Evolutionary conservation across 1,284 basidiomycete species (phyloP).

Genomic region (Fomitopsis pinicola): DNA sequence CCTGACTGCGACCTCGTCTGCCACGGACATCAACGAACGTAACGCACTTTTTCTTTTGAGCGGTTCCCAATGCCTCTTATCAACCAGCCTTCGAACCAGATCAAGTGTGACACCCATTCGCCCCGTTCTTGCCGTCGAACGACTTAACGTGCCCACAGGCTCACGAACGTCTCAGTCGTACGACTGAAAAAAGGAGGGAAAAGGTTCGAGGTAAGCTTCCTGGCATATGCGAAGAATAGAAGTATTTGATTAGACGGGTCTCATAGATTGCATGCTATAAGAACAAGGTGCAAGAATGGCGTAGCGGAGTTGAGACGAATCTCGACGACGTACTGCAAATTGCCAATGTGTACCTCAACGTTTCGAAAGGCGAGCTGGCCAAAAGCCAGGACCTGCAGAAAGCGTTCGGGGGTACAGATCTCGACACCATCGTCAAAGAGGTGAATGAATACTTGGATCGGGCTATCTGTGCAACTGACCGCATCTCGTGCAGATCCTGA

Average conservation of each 20-base stretch:
- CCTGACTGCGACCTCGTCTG: not conserved
- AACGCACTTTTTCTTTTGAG: not conserved
- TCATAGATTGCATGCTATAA: constrained; percentile 96
- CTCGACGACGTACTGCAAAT: constrained; percentile 97
- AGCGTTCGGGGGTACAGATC: constrained; percentile 79
- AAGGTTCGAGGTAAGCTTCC: constrained; percentile 79
- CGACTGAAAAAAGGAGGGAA: constrained; percentile 96
- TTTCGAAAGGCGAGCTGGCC: constrained; percentile 94
- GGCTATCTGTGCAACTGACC: not conserved
- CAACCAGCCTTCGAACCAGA: constrained; percentile 83
- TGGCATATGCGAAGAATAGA: not conserved
- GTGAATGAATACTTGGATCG: constrained; percentile 34
- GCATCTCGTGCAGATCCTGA: constrained; percentile 64
- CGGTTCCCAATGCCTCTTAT: constrained; percentile 42
- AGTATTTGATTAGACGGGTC: not conserved
- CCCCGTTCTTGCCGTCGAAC: constrained; percentile 7
- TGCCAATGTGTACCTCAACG: constrained; percentile 93
- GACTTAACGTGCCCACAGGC: constrained; percentile 38
- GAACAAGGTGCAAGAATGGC: constrained; percentile 98
- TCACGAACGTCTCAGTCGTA: constrained; percentile 96
- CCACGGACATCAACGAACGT: not conserved
- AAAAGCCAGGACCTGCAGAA: constrained; percentile 89
- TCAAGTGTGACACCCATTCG: constrained; percentile 53
- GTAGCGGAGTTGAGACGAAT: constrained; percentile 90
- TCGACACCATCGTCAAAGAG: constrained; percentile 79